Evolutionary conservation across 2,329 filamentous ascomycete species (phyloP), one percentile per base, ranked within the genome.

Genomic region (Camptophora hylomeconis): DNA sequence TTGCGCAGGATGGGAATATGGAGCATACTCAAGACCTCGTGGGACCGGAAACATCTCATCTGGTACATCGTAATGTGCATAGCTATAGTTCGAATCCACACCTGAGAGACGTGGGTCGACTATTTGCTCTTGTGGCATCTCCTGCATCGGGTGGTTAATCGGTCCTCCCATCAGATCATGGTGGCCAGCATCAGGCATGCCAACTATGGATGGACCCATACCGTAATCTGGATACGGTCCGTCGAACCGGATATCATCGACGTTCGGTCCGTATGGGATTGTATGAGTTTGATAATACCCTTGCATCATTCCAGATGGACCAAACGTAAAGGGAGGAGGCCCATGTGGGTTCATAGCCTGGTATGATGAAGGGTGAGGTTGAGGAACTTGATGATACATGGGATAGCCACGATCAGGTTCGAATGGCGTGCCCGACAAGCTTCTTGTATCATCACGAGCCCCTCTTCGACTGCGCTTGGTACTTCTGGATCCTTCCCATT

Each of bases 71-170:
- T 31, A 44, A 39, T 39, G 38, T 9, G 34, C 35, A 14, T 40
- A 32, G 11, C 48, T 40, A 26, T 51, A 52, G 14, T 42, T 42
- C 20, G 61, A 39, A 17, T 37, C 32, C 5, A 32, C 6, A 14
- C 35, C 32, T n/a, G 31, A 33, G 20, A 63, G 45, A 17, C 55
- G 53, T 17, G 59, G 58, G 29, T 63, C 58, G 23, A 62, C 44
- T 31, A 57, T 54, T 18, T 46, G 41, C n/a, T 45, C 36, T 18
- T 47, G 33, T 14, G 39, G 42, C 1, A 49, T 37, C 3, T 43
- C 28, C n/a, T 46, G 28, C 5, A 43, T 38, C 17, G 41, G 38
- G n/a, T 44, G 38, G 12, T 48, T 49, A 17, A 50, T 46, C 13
- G 48, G 38, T 7, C 38, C 35, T 29, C 52, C 50, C 28, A 61